These are phyloP conservation scores for Cyberlindnera lachancei DNA, from an alignment of 805 yeast genomes.

Conservation along the genomic window DNA sequence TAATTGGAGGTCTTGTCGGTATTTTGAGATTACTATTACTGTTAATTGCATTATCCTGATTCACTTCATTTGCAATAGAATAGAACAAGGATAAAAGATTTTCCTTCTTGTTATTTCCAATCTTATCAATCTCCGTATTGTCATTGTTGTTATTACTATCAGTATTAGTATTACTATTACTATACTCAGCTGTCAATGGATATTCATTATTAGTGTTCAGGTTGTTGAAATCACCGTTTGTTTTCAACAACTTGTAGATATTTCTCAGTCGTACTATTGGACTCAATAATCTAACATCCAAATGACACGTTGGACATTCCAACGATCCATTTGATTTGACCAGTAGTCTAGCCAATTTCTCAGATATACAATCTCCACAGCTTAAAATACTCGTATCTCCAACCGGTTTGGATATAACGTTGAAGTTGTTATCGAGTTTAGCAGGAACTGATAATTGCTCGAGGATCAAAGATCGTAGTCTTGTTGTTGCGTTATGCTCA, in stretches of 20 bases:
- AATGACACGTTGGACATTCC: conserved; percentile 17
- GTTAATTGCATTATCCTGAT: conserved; percentile 2
- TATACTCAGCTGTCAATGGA: no score
- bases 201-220: conserved; percentile 6
- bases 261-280: conserved; percentile 12
- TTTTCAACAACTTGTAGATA: conserved; percentile 7
- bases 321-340: conserved; percentile 8
- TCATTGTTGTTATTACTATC: no score
- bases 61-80: conserved; percentile 21
- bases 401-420: conserved; percentile 6
- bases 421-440: conserved; percentile 4
- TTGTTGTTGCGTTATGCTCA: no score
- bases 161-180: no score
- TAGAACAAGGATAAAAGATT: conserved; percentile 27
- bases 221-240: conserved; percentile 1
- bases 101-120: conserved; percentile 14
- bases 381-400: conserved; percentile 25
- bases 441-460: conserved; percentile 10
- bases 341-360: conserved; percentile 21
- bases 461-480: conserved; percentile 4
- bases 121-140: no score
- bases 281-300: conserved; percentile 3
- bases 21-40: neutral
- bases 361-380: conserved; percentile 36
- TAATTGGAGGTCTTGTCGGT: neutral